phyloP scores from a whole-genome alignment of 1,139 yeast species.

The Insectozyma bohioensis region DNA sequence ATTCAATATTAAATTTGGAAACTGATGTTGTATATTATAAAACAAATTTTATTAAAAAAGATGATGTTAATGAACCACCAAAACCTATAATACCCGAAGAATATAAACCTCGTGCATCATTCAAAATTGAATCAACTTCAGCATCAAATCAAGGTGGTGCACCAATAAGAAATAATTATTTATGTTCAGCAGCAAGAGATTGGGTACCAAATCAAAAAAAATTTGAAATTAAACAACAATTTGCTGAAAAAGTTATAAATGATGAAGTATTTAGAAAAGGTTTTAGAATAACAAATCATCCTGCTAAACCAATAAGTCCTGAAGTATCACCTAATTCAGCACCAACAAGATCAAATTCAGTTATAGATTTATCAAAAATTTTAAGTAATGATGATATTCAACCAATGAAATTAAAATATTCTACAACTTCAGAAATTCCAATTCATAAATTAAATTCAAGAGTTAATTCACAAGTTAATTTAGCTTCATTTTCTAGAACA shows the following conservation, averaged over 20 bases:
- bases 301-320: conserved; percentile 39
- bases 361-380: conserved; percentile 42
- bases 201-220: conserved; percentile 36
- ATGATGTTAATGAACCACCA: conserved; percentile 24
- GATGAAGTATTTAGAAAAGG: conserved; percentile 38
- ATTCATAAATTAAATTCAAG: conserved; percentile 40
- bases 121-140: conserved; percentile 21
- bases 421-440: conserved; percentile 42
- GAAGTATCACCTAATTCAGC: conserved; percentile 47
- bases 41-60: conserved; percentile 43
- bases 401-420: conserved; percentile 43
- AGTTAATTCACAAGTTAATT: conserved; percentile 36
- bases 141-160: conserved; percentile 10
- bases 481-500: conserved; percentile 7
- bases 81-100: conserved; percentile 9
- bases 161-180: conserved; percentile 12
- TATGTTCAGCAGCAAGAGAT: conserved; percentile 42
- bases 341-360: conserved; percentile 45
- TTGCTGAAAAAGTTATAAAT: conserved; percentile 38
- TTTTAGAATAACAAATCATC: conserved; percentile 33
- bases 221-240: conserved; percentile 34
- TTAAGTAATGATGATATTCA: conserved; percentile 37
- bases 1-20: conserved; percentile 38
- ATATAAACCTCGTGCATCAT: conserved; percentile 30
- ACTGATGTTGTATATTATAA: conserved; percentile 47